Base-by-base conservation (phyloP, 2,329 filamentous ascomycete genomes). In the Aspergillus terreus region DNA sequence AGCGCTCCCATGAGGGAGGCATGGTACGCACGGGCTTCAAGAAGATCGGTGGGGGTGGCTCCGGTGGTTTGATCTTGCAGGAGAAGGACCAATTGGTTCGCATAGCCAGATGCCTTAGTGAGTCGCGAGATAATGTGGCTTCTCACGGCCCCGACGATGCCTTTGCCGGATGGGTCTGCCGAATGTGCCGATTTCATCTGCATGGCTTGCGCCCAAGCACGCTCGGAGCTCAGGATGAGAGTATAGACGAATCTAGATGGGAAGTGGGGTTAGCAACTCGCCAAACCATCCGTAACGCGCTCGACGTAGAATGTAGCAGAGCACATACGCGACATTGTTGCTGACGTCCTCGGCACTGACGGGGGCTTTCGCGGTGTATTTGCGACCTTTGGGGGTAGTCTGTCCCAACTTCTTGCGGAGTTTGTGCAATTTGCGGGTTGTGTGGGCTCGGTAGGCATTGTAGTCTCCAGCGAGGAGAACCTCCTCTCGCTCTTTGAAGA, bases 161-260 rank as follows among this genome's bases (percentile, higher is more conserved):
- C 86, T 70, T 90, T 88, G 47, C 79, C 75, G 35, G 79, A 77
- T 54, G 86, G 84, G 62, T 94, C 90, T 61, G 88, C 82, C 36
- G 88, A 83, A 68, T 95, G 90, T 17, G 83, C 78, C 4, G 90
- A 82, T 73, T 95, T 96, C 81, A 96, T 90, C 67, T 88, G 85
- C 91, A 97, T 95, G 52, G 92, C 92, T 71, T 96, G 87, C 35
- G 94, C 92, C 90, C 91, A 97, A 47, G 92, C 90, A 58, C 94
- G 83, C 76, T 99, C 94, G 54, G 92, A 85, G 36, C 85, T 88
- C 64, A 96, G 83, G 51, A 99, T 80, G 30, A 92, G 78, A n/a
- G 96, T 78, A 59, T 87, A 80, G 45, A 86, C 82, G 72, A 85
- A 89, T 71, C 90, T 95, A 61, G 33, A 43, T 38, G 45, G 36